Conservation (phyloP, 225 moss, liverwort and hornwort species). For the Takakia lepidozioides region DNA sequence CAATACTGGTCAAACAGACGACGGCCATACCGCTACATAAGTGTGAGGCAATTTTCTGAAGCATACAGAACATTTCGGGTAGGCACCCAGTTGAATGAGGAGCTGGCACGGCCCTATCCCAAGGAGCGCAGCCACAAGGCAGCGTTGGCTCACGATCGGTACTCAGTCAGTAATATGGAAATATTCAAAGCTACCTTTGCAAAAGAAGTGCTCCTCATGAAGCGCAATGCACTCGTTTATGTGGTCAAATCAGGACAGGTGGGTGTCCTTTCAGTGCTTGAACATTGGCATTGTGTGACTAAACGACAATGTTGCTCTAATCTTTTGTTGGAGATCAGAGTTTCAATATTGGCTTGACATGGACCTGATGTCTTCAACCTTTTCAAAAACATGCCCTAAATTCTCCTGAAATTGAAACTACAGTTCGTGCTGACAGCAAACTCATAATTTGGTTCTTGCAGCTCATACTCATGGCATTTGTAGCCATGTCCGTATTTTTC, state of each 20-base stretch:
- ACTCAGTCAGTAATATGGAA: slow-evolving; percentile 40
- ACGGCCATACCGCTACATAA: slow-evolving; percentile 32
- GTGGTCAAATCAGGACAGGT: slow-evolving; percentile 55
- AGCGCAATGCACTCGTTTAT: slow-evolving; percentile 45
- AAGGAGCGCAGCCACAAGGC: slow-evolving; percentile 46
- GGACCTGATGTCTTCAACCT: background rate
- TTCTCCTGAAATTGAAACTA: background rate
- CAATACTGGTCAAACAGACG: slow-evolving; percentile 43
- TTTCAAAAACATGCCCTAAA: background rate
- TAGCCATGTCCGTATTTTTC: slow-evolving; percentile 66
- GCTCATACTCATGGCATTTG: slow-evolving; percentile 57
- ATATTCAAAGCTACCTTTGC: slow-evolving; percentile 53
- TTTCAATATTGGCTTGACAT: background rate
- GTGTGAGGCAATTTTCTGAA: slow-evolving; percentile 29
- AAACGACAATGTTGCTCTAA: no score
- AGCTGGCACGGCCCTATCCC: slow-evolving; percentile 32
- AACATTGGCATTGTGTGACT: background rate
- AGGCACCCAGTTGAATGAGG: slow-evolving; percentile 17
- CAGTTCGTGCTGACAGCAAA: background rate
- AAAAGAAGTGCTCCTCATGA: slow-evolving; percentile 49
- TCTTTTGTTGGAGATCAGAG: background rate
- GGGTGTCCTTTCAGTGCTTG: background rate
- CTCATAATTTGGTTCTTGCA: slow-evolving; percentile 9
- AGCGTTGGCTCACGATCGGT: slow-evolving; percentile 37
- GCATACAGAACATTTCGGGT: slow-evolving; percentile 40